Base-by-base conservation (phyloP, 1,139 yeast species). In the Protomyces inouyei region DNA sequence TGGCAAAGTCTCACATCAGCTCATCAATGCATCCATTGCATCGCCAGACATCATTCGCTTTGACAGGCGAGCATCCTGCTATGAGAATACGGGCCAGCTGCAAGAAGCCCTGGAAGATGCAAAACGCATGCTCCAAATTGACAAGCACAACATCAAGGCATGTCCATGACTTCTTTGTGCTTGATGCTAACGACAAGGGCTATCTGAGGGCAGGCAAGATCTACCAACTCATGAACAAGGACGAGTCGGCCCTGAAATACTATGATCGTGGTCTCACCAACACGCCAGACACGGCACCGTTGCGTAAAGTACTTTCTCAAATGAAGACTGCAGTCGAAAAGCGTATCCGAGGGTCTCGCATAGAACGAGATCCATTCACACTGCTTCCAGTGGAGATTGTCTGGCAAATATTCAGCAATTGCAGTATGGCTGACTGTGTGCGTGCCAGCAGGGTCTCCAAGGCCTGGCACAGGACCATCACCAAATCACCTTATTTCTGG, bases 141-240 rank as follows among this genome's bases (percentile, higher is more conserved):
- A 52, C 16, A 36, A 48, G 12, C 16, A 43, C 23, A 52, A 59
- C 45, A 51, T 55, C 16, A 59, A 43, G 35, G 63, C 45, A 21
- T 12, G 55, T 37, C 16, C 16, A 28, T 6, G 36, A 36, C 14
- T 10, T 3, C 36, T 8, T 8, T 6, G 28, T 6, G 23, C 10
- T 2, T n/a, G 14, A 18, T 9, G 25, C 55, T 37, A 14, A 28
- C 16, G 9, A 9, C 4, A 23, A 59, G 63, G 63, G 63, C 35
- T 59, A 59, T 52, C 45, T 59, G 16, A 43, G 63, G 32, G 56
- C 43, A 3, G 63, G 63, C 14, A 59, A 59, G 36, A 18, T 59
- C 23, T 59, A 59, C 16, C 63, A 59, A 16, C 36, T 59, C 4
- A 48, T 10, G 28, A 21, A 43, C 45, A 59, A 59, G 36, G 63